Base-by-base conservation (phyloP, 2,329 filamentous ascomycete genomes). In the Ustilaginoidea virens region DNA sequence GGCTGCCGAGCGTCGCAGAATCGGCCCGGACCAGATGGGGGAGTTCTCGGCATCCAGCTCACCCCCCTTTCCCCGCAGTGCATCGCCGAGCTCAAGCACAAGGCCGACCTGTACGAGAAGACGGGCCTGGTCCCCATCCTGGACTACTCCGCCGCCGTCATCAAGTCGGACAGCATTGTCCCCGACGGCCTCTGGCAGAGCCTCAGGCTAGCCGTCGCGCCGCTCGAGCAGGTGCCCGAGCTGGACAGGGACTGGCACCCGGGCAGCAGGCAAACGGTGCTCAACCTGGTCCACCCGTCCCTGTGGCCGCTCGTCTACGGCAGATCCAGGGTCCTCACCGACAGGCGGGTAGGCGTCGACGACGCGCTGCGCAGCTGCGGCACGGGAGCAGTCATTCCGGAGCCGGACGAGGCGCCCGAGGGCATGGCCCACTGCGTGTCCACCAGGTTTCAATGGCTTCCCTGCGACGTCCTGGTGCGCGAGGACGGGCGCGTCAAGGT, bases 231-330 rank as follows among this genome's bases (percentile, higher is more conserved):
- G 12, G 54, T 66, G 1, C 60, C 63, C 0, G 60, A 65, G 5
- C 31, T 50, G 0, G 28, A 54, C 19, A 62, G 65, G 36, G 73
- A 77, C 44, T 80, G 65, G 61, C 69, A 78, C 45, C 74, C 73
- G 0, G 54, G 61, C 3, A 70, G 65, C 1, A 52, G 69, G 18
- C 46, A 53, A 1, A 61, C 60, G 34, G 70, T 80, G 2, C 59
- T 74, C 1, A 65, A 80, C 41, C 50, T 79, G 2, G 60, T 79
- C 5, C 63, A 79, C 37, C 72, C 74, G 1, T 78, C 70, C 0
- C 52, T 79, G 5, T 79, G 62, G 37, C 71, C 74, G 0, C 46
- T 79, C 0, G 43, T 69, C 2, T 72, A 69, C 37, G 67, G 65
- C 0, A 46, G 48, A 10, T 60, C 58, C 2, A 52, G 53, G 3